Evolutionary conservation across 1,284 basidiomycete species (phyloP), one percentile per base, ranked within the genome.

Genomic region (Sphaerobolus stellatus): DNA sequence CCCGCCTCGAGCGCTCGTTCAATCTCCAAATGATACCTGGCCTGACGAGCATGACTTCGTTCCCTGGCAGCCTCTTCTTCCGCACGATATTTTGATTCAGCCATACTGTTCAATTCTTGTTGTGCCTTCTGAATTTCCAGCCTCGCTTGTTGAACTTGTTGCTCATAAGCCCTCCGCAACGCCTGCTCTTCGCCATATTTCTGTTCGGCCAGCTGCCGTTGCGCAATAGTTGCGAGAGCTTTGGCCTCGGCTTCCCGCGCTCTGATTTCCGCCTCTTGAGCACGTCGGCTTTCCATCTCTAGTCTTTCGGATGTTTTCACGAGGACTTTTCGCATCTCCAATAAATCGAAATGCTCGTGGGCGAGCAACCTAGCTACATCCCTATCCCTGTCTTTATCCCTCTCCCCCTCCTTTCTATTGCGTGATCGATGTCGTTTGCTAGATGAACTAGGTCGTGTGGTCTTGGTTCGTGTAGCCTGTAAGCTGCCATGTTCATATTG

Each of bases 41-140:
- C 22, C 11, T 41, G 38, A 4, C 52, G 43, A 8, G 44, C 44
- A 22, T 40, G 34, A 24, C 44, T 40, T 28, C 52, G 28, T 34
- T 54, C 52, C 22, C 30, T 47, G 18, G 52, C 52, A 40, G 52
- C 52, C 5, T 54, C 52, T 30, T 48, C 31, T 28, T 54, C 52
- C 8, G 45, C 52, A 20, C 29, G 25, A 13, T 54, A 31, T 18
- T 54, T 54, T 16, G 34, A 30, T 14, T 31, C 46, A 20, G 52
- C 52, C 46, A 54, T n/a, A 20, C 14, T 36, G 36, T 54, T 30
- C 34, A 54, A 18, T 31, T 54, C 52, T 16, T 48, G 47, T 20
- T 54, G 52, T 18, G 52, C 52, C n/a, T 43, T 41, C 14, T 38
- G 33, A 48, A 54, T 54, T 9, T 54, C 52, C 13, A 36, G 28